Evolutionary conservation across 768 basidiomycete species (phyloP), one percentile per base, ranked within the genome.

Genomic region (Pisolithus albus): DNA sequence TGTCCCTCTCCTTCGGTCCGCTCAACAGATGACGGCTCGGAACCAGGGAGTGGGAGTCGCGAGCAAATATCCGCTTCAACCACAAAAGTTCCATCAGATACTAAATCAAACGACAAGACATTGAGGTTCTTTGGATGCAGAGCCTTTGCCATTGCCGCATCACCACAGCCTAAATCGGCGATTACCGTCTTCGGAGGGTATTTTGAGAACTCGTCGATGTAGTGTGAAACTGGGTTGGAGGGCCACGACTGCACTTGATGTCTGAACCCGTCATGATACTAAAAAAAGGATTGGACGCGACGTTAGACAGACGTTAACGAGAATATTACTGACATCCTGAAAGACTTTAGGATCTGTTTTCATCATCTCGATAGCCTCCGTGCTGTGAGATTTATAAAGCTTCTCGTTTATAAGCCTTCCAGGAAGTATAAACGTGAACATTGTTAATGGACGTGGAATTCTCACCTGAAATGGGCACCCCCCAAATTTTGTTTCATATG

Each of bases 191-290:
- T 76, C 18, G 73, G 52, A 5, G 90, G 79, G 63, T 84, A 86
- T 2, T 76, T 67, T 0, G 82, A 79, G 46, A 97, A 75, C 15
- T 68, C 58, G 3, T 78, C 73, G 49, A 87, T 80, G 66, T 93
- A 92, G 64, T 88, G 78, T 28, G 86, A 75, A n/a, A 95, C 84
- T 1, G 96, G 95, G 62, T 96, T 95, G 7, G 83, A 83, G 1
- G 95, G 95, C 96, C 96, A 98, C 2, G 84, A 82, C 47, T 85
- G 79, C 1, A 95, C 92, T 72, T 97, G 92, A 52, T 82, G 81
- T 21, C 93, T 83, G 70, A 98, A 97, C 3, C 94, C 93, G 40
- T 72, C 70, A 67, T 98, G 96, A 64, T 98, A 98, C 94, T 98
- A 64, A n/a, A 64, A n/a, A 47, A 16, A 15, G 5, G 30, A 45